Base-by-base conservation (phyloP, 2,329 filamentous ascomycete genomes). In the Colletotrichum lentis region DNA sequence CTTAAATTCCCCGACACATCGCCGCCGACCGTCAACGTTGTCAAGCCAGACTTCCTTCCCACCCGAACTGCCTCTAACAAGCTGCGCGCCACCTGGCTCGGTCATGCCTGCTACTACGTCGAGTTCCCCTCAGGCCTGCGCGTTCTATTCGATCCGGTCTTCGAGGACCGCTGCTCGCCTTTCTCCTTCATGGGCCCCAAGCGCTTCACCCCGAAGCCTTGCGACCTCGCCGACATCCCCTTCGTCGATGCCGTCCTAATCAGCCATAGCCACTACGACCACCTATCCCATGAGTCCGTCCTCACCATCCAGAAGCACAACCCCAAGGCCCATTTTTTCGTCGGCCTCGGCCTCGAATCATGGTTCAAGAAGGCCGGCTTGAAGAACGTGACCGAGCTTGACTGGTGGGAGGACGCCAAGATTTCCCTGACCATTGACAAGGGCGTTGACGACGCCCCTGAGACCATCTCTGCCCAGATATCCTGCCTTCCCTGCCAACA, bases 111-210 rank as follows among this genome's bases (percentile, higher is more conserved):
- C 81, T 97, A 94, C 81, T 94, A 93, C 74, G 88, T 97, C 73
- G 95, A 97, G 78, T 97, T 94, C 74, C 93, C 94, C 1, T 86
- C 87, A 16, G 95, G 95, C 0, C 83, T 98, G 61, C 89, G 95
- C 62, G 93, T 97, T 3, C 86, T 98, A 3, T 97, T 97, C 77
- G 95, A 97, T 75, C 95, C 95, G 1, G 94, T 97, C 41, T 97
- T 97, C 72, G 93, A 95, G 76, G 88, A 93, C 70, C 89, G 93
- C 73, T 97, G 95, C 80, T 90, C 90, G 37, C 95, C 95, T 0
- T 83, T 95, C 72, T 84, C 83, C 44, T 89, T 88, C 72, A 74
- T 91, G 64, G 88, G 88, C 0, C 91, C 94, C 2, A 92, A 91
- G 79, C 85, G 95, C 57, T 97, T 88, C 79, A 97, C 94, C 0